These are phyloP conservation scores for Sextonia rubra DNA, from an alignment of 164 flowering plant species.

Conservation along the genomic window DNA sequence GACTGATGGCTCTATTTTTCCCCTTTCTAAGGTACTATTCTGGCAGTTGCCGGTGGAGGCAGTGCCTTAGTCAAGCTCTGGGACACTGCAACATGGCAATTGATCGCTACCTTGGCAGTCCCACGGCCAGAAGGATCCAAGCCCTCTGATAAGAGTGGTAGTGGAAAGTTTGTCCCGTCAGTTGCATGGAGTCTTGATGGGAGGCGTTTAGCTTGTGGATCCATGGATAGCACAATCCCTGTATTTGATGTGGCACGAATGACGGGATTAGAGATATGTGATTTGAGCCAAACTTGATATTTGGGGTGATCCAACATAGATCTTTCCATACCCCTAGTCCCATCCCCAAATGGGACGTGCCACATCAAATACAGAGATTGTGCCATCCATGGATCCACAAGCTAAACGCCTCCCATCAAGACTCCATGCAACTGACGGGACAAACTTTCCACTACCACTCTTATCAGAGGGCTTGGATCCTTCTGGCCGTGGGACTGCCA, in stretches of 20 bases:
- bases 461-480: conserved; percentile 66
- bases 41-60: conserved; percentile 98
- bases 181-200: conserved; percentile 98
- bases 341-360: conserved; percentile 61
- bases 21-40: conserved; percentile 59
- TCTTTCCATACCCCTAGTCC: too few species aligned
- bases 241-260: conserved; percentile 79
- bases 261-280: too few species aligned
- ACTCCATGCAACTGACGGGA: conserved; percentile 97
- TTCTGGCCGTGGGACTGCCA: conserved; percentile 82
- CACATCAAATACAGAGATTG: conserved; percentile 81
- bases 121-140: conserved; percentile 78
- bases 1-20: neutral
- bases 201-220: conserved; percentile 77
- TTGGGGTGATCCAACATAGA: too few species aligned
- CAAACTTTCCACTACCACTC: conserved; percentile 77
- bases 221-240: conserved; percentile 92
- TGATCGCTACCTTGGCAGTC: conserved; percentile 52
- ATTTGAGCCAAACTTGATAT: too few species aligned
- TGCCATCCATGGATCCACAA: conserved; percentile 97
- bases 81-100: conserved; percentile 89
- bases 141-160: conserved; percentile 66
- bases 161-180: conserved; percentile 92
- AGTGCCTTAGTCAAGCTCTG: conserved; percentile 95
- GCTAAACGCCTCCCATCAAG: conserved; percentile 82